phyloP scores from a whole-genome alignment of 306 rosid genomes.

The Rosa rugosa region DNA sequence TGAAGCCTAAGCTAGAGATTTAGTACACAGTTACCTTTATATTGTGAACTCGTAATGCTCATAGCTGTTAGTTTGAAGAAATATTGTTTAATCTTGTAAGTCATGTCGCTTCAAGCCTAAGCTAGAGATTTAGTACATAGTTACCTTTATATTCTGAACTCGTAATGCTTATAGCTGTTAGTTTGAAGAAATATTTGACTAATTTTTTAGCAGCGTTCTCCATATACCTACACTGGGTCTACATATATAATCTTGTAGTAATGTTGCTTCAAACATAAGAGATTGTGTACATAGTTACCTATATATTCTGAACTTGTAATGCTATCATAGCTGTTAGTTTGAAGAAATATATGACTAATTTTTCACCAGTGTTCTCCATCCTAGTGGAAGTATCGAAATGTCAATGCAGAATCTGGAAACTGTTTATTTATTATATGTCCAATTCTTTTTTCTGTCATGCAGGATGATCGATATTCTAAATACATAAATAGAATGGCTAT shows the following conservation, averaged over 20 bases:
- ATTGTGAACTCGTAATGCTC: not conserved
- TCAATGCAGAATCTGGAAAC: not conserved
- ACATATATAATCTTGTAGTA: not conserved
- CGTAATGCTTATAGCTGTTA: not conserved
- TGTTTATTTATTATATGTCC: not conserved
- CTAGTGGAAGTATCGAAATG: not conserved
- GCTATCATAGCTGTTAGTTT: not conserved
- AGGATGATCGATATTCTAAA: slow-evolving; percentile 92
- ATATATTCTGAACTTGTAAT: not conserved
- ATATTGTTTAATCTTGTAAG: not conserved
- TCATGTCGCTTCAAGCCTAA: not conserved
- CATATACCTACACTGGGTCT: not conserved
- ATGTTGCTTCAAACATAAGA: not conserved
- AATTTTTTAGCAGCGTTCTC: not conserved
- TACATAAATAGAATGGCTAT: slow-evolving; percentile 86
- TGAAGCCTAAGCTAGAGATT: not conserved
- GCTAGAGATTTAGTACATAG: not conserved
- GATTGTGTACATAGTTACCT: not conserved
- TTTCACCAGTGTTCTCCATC: not conserved
- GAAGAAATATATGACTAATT: not conserved
- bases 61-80: not conserved
- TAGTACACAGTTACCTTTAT: not conserved
- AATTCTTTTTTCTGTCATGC: slow-evolving; percentile 22
- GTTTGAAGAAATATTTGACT: not conserved
- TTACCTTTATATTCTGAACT: not conserved